Percentiles rank a stretch among this genome's conserved stretches.
These are phyloP conservation scores for Capsicum pubescens DNA, from an alignment of 257 asterid genomes.

Conservation along the genomic window DNA sequence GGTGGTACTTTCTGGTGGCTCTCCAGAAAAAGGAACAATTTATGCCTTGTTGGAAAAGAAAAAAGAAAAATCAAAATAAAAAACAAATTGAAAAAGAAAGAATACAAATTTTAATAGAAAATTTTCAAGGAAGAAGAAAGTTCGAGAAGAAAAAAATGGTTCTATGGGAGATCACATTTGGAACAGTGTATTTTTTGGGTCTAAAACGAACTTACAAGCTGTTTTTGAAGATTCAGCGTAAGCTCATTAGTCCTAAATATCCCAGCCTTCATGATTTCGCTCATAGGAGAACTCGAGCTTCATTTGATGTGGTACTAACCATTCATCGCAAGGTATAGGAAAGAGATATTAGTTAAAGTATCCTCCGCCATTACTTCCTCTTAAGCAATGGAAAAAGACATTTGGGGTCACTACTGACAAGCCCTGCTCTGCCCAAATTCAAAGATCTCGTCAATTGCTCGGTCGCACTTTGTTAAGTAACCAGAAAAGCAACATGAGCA, in stretches of 20 bases:
- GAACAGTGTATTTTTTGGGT: slow-evolving; percentile 89
- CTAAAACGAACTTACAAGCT: slow-evolving; percentile 76
- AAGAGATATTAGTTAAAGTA: no score
- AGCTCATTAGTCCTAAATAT: slow-evolving; percentile 58
- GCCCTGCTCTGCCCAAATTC: slow-evolving; percentile 97
- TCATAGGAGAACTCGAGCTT: slow-evolving; percentile 77
- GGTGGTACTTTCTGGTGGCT: no score
- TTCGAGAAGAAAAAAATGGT: no score
- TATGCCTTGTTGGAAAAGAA: no score
- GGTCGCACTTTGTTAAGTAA: slow-evolving; percentile 84
- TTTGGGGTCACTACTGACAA: slow-evolving; percentile 78
- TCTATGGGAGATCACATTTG: slow-evolving; percentile 90
- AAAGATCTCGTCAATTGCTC: slow-evolving; percentile 95
- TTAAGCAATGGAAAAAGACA: slow-evolving; percentile 85
- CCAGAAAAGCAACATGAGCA: slow-evolving; percentile 70
- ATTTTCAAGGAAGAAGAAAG: no score
- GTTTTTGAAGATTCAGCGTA: slow-evolving; percentile 78
- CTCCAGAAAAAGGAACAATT: no score
- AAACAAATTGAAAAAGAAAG: no score
- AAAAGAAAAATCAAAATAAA: no score
- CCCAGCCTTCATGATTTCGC: slow-evolving; percentile 68
- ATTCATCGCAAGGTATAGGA: slow-evolving; percentile 70
- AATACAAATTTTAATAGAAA: no score
- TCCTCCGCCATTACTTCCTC: slow-evolving; percentile 72
- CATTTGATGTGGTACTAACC: slow-evolving; percentile 72